Conservation (phyloP, 2,329 filamentous ascomycete genomes). For the Colletotrichum lentis region DNA sequence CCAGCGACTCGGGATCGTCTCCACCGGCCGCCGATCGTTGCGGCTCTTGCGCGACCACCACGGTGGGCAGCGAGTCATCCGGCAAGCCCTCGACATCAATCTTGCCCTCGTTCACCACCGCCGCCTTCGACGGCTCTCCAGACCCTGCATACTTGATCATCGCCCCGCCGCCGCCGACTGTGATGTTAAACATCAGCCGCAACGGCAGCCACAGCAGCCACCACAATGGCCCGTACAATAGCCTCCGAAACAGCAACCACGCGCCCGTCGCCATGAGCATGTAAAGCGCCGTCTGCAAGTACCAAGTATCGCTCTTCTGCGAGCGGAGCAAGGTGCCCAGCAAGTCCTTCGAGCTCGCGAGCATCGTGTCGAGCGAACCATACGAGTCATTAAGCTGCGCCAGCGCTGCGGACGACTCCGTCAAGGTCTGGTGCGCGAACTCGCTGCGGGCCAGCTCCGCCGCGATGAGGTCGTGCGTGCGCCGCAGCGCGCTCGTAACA, state of each 20-base stretch:
- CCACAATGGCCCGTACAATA: constrained; percentile 89
- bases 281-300: constrained; percentile 89
- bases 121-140: constrained; percentile 37
- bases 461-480: constrained; percentile 87
- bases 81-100: constrained; percentile 49
- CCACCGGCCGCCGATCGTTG: constrained; percentile 41
- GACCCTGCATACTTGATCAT: constrained; percentile 51
- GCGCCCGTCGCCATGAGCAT: constrained; percentile 77
- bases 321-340: constrained; percentile 82
- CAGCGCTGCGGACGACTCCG: constrained; percentile 84
- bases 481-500: constrained; percentile 82
- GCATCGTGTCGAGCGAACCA: constrained; percentile 76
- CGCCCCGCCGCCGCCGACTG: constrained; percentile 63
- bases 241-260: constrained; percentile 86
- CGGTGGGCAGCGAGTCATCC: constrained; percentile 59
- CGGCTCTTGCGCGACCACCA: constrained; percentile 52
- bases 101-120: constrained; percentile 43
- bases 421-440: constrained; percentile 89
- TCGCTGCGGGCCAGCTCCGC: constrained; percentile 84
- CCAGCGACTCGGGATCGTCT: constrained; percentile 51
- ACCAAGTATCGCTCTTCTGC: constrained; percentile 98
- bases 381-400: constrained; percentile 83
- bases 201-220: constrained; percentile 87
- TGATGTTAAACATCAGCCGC: constrained; percentile 69
- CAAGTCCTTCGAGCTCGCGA: constrained; percentile 77